Percentiles rank a stretch among this genome's conserved stretches.
These are phyloP conservation scores for Dactylorhiza incarnata DNA, from an alignment of 106 monocot species.

Conservation along the genomic window DNA sequence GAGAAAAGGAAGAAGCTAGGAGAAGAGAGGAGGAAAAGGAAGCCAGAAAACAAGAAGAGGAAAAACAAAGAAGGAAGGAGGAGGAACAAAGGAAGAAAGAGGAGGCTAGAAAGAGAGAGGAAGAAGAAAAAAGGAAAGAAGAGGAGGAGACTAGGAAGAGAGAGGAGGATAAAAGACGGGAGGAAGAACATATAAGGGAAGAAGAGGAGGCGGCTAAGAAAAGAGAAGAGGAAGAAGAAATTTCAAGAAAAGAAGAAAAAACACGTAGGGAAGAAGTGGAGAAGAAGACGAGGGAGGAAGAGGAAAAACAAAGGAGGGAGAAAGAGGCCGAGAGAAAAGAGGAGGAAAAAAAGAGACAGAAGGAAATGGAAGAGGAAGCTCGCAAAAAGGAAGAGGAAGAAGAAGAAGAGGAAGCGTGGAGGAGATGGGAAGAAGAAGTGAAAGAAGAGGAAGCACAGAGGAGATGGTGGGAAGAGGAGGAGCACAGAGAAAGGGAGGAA, in stretches of 20 bases:
- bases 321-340: not conserved
- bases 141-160: slow-evolving; percentile 4
- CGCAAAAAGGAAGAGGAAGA: not conserved
- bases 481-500: not conserved
- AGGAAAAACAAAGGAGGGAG: not conserved
- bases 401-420: not conserved
- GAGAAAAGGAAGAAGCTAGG: not conserved
- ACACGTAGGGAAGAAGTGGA: not conserved
- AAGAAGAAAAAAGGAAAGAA: slow-evolving; percentile 9
- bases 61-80: slow-evolving; percentile 5
- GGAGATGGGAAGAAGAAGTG: not conserved
- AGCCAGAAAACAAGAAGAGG: slow-evolving; percentile 4
- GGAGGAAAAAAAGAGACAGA: not conserved
- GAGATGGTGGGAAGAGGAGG: not conserved
- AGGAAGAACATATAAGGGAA: not conserved
- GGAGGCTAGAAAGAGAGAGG: not conserved
- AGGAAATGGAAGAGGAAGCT: not conserved
- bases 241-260: not conserved
- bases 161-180: not conserved
- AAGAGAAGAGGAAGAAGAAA: not conserved
- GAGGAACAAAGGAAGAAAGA: not conserved
- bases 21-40: not conserved
- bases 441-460: not conserved
- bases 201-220: not conserved
- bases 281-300: not conserved